Percentiles rank a stretch among this genome's conserved stretches.
phyloP scores from a whole-genome alignment of 257 asterid species.

The Nicotiana knightiana region DNA sequence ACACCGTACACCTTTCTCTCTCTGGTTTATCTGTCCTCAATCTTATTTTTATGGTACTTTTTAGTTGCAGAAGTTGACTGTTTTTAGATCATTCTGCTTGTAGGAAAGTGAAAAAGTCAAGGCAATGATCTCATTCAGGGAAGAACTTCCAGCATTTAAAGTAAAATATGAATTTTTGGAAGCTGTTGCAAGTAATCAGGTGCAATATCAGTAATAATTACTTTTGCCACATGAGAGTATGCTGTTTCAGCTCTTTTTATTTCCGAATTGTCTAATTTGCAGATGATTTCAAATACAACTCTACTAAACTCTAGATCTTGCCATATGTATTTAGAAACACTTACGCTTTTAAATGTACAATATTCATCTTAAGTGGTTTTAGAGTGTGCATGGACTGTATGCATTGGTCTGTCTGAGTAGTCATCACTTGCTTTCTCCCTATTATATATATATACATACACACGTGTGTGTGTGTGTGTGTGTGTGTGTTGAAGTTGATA shows the following conservation, averaged over 20 bases:
- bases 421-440: too few species aligned
- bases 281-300: neutral
- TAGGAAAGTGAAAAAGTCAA: constrained; percentile 60
- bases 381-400: too few species aligned
- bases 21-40: neutral
- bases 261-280: neutral
- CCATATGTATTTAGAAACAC: neutral
- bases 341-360: neutral
- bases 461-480: too few species aligned
- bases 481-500: too few species aligned
- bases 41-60: constrained; percentile 3
- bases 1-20: constrained; percentile 30
- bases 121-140: constrained; percentile 77
- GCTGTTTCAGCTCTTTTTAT: neutral
- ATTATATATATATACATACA: too few species aligned
- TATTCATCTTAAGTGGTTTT: too few species aligned
- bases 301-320: neutral
- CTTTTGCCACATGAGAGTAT: neutral
- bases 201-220: constrained; percentile 4
- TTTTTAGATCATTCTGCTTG: constrained; percentile 21
- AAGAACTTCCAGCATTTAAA: constrained; percentile 84
- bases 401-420: too few species aligned
- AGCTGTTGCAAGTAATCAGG: constrained; percentile 85
- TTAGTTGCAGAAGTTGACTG: constrained; percentile 11
- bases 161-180: constrained; percentile 67